Evolutionary conservation across 2,329 filamentous ascomycete genomes (phyloP).

Genomic region (Stemphylium lycopersici): DNA sequence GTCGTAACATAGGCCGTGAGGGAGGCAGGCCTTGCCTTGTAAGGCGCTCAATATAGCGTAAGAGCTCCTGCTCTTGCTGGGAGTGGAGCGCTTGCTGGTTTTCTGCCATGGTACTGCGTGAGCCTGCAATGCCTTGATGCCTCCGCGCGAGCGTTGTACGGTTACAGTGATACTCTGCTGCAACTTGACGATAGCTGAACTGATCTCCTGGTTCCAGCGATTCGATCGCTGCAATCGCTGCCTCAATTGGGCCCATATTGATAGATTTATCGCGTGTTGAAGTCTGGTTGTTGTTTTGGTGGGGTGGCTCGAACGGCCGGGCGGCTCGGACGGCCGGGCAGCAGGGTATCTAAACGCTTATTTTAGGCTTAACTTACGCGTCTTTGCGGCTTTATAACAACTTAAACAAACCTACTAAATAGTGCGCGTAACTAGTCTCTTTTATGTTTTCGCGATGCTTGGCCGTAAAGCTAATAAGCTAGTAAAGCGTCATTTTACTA

Average conservation of each 20-base stretch:
- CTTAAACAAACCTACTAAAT: too few species aligned
- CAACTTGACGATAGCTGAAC: neutral
- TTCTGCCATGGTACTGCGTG: neutral
- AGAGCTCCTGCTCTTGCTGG: neutral
- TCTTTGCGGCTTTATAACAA: too few species aligned
- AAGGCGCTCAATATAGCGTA: neutral
- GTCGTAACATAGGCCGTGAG: neutral
- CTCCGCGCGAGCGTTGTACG: neutral
- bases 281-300: too few species aligned
- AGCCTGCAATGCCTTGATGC: neutral
- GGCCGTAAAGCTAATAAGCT: too few species aligned
- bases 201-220: neutral
- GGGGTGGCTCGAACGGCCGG: too few species aligned
- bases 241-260: constrained; percentile 1
- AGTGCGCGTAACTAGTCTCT: too few species aligned
- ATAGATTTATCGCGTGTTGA: neutral
- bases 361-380: too few species aligned
- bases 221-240: neutral
- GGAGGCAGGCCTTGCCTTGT: neutral
- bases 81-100: neutral
- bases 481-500: too few species aligned
- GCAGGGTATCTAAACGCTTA: too few species aligned
- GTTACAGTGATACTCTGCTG: neutral
- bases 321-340: too few species aligned
- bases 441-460: too few species aligned